Evolutionary conservation across 805 yeast species (phyloP).

Genomic region (Scheffersomyces coipomensis): DNA sequence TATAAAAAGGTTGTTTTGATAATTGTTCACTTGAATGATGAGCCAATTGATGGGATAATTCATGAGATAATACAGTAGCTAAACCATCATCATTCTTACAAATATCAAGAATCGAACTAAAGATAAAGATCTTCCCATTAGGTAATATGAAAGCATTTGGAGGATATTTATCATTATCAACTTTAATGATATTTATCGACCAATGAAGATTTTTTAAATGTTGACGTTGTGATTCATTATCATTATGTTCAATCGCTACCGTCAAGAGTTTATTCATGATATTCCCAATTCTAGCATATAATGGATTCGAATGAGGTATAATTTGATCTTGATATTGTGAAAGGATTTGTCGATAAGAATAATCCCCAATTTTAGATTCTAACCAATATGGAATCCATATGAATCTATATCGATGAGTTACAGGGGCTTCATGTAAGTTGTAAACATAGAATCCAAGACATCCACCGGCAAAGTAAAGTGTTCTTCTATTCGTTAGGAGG

Average conservation of each 20-base stretch:
- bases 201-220: conserved; percentile 53
- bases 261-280: conserved; percentile 66
- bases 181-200: conserved; percentile 68
- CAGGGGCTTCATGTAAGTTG: conserved; percentile 76
- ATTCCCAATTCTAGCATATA: conserved; percentile 50
- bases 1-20: conserved; percentile 72
- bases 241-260: conserved; percentile 45
- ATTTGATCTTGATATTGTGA: conserved; percentile 50
- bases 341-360: conserved; percentile 61
- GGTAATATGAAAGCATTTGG: conserved; percentile 98
- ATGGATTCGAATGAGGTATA: conserved; percentile 64
- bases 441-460: conserved; percentile 22
- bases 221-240: conserved; percentile 30
- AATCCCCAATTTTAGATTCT: conserved; percentile 62
- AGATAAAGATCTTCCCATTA: conserved; percentile 93
- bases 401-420: conserved; percentile 68
- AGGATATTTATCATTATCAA: conserved; percentile 65
- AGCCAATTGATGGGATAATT: conserved; percentile 90
- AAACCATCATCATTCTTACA: conserved; percentile 84
- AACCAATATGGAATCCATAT: conserved; percentile 68
- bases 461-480: conserved; percentile 32
- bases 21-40: conserved; percentile 86
- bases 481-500: conserved; percentile 20
- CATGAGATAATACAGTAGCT: conserved; percentile 95
- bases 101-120: conserved; percentile 72